These are phyloP conservation scores for Epichloe gansuensis DNA, from an alignment of 2,329 filamentous ascomycete species.

Conservation along the genomic window DNA sequence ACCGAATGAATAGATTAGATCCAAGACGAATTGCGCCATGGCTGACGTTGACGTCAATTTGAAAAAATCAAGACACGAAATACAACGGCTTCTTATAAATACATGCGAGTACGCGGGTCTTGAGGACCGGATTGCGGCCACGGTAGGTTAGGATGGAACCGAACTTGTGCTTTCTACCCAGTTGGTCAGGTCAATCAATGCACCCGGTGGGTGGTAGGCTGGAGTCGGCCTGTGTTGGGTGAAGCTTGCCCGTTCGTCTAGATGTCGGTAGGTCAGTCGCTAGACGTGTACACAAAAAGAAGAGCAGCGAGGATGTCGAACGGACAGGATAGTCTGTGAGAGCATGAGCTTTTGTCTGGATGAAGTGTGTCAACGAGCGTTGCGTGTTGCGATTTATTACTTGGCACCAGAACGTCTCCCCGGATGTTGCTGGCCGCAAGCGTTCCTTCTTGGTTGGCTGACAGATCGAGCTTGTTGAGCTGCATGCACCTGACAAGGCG, in stretches of 20 bases:
- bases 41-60: constrained; percentile 1
- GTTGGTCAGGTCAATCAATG: neutral
- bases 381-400: neutral
- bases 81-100: neutral
- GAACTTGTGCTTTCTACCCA: too few species aligned
- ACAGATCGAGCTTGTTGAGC: neutral
- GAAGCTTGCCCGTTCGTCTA: too few species aligned
- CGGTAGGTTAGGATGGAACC: too few species aligned
- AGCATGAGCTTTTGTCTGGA: too few species aligned
- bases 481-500: neutral
- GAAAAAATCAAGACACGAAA: neutral
- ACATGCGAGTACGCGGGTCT: too few species aligned
- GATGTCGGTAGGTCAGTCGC: too few species aligned
- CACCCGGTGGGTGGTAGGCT: too few species aligned
- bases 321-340: too few species aligned
- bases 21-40: constrained; percentile 78
- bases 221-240: too few species aligned
- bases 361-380: neutral
- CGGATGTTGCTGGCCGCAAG: neutral
- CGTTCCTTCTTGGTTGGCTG: neutral
- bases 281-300: neutral
- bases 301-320: neutral
- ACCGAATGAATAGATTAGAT: constrained; percentile 81
- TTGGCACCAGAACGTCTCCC: neutral
- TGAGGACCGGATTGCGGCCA: too few species aligned